Evolutionary conservation across 495 filamentous ascomycete species (phyloP).

Genomic region (Pseudomonodictys pantanalensis): DNA sequence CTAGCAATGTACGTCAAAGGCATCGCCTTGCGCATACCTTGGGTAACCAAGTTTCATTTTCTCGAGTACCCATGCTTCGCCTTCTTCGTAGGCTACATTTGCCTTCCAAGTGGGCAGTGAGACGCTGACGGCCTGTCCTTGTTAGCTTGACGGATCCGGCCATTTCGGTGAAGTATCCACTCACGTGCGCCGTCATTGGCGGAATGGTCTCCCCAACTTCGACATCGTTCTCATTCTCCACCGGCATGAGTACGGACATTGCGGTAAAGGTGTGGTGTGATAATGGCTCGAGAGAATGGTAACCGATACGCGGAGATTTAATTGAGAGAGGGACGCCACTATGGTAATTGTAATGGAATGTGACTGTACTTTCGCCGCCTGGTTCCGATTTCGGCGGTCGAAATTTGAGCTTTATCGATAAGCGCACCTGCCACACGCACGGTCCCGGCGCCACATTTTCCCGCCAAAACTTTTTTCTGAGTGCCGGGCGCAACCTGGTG

Average conservation of each 20-base stretch:
- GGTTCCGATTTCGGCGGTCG: constrained; percentile 28
- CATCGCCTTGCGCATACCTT: constrained; percentile 48
- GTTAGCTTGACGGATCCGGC: not conserved
- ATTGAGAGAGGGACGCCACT: not conserved
- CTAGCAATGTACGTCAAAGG: constrained; percentile 6
- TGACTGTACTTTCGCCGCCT: not conserved
- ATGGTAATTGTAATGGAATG: not conserved
- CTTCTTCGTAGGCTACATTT: constrained; percentile 91
- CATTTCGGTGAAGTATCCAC: constrained; percentile 7
- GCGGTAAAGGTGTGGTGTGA: not conserved
- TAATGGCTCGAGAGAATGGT: not conserved
- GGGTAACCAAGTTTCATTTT: constrained; percentile 92
- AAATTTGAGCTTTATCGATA: constrained; percentile 34
- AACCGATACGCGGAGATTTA: not conserved
- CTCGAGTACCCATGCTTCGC: constrained; percentile 75
- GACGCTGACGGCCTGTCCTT: constrained; percentile 81
- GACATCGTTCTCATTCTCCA: constrained; percentile 24
- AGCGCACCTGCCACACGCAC: constrained; percentile 21
- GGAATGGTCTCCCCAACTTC: constrained; percentile 35
- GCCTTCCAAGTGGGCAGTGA: constrained; percentile 91
- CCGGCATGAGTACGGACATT: constrained; percentile 20
- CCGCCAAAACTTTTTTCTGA: not conserved
- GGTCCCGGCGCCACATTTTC: not conserved
- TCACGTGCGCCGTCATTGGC: constrained; percentile 35
- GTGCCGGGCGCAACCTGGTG: not conserved